phyloP scores from a whole-genome alignment of 805 yeast species.

The Cyberlindnera suaveolens region DNA sequence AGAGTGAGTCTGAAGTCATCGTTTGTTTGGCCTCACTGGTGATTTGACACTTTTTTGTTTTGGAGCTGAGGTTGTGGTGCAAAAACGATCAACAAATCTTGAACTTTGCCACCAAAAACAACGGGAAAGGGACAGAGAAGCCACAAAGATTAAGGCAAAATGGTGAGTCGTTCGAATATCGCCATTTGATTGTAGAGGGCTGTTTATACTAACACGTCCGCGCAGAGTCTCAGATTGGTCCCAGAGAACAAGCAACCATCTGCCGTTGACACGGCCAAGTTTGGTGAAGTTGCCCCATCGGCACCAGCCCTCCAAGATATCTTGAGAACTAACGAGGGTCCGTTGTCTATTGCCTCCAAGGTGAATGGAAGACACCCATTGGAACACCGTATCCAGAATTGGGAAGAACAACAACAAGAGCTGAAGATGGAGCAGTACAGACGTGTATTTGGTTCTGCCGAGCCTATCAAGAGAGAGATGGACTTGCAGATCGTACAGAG shows the following conservation, averaged over 20 bases:
- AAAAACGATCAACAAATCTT: too few species aligned
- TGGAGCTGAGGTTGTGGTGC: too few species aligned
- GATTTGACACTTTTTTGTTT: too few species aligned
- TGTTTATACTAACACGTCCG: constrained; percentile 1
- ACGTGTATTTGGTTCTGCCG: constrained; percentile 86
- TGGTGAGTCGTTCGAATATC: too few species aligned
- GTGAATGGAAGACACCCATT: constrained; percentile 81
- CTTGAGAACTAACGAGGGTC: constrained; percentile 61
- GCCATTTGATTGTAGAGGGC: too few species aligned
- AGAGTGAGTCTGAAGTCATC: constrained; percentile 1
- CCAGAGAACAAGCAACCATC: constrained; percentile 45
- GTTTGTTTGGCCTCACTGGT: neutral
- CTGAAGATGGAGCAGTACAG: constrained; percentile 72
- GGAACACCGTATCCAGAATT: constrained; percentile 64
- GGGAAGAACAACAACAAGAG: constrained; percentile 75
- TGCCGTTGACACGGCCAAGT: constrained; percentile 44
- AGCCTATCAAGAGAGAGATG: constrained; percentile 88
- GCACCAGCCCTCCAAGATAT: constrained; percentile 69
- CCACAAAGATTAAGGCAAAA: too few species aligned
- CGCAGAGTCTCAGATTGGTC: constrained; percentile 36
- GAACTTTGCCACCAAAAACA: too few species aligned
- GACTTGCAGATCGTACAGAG: constrained; percentile 69
- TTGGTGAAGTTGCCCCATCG: constrained; percentile 48
- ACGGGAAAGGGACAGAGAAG: too few species aligned
- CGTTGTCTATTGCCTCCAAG: constrained; percentile 43